Base-by-base conservation (phyloP, 331 rosid species). In the Saraca asoca region DNA sequence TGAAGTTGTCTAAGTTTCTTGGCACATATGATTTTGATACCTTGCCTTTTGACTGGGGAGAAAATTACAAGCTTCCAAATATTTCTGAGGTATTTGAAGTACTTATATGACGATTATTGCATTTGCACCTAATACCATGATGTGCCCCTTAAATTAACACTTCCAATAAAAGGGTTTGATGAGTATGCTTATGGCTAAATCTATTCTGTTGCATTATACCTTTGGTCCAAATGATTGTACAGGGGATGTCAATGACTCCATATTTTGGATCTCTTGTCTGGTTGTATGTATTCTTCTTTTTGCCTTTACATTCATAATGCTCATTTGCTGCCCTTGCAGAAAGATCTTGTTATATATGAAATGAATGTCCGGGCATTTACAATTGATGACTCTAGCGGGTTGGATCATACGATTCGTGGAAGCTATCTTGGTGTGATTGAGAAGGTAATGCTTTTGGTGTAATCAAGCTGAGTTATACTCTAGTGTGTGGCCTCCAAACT, bases 321-420 rank as follows among this genome's bases (percentile, higher is more conserved):
- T 71, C 55, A 9, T n/a, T 51, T 71, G 46, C 49, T 66, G 67
- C 60, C 34, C 68, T 72, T 81, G 83, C 91, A 90, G 98, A 93
- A 90, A 63, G 90, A 93, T 85, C 95, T 93, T 83, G 91, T 90
- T 68, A 80, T 93, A 58, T 93, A 93, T 48, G 98, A 93, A 82
- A 93, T 93, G 98, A 93, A 83, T 78, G 85, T 93, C 43, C 96
- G 96, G 29, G 96, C 92, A 68, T 90, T 86, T 84, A 93, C 98
- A 50, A 79, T 52, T 38, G 91, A 84, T 80, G 90, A 88, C 75
- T 93, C 98, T 74, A 90, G 97, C 76, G 86, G 80, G 65, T 54
- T 93, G 78, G 85, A 82, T 70, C 69, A 76, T 69, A 74, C 74
- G 43, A 77, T 83, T 61, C 84, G 86, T 59, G 98, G 98, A 10